Evolutionary conservation across 352 stramenopile genomes (phyloP).

Genomic region (Phytophthora melonis): DNA sequence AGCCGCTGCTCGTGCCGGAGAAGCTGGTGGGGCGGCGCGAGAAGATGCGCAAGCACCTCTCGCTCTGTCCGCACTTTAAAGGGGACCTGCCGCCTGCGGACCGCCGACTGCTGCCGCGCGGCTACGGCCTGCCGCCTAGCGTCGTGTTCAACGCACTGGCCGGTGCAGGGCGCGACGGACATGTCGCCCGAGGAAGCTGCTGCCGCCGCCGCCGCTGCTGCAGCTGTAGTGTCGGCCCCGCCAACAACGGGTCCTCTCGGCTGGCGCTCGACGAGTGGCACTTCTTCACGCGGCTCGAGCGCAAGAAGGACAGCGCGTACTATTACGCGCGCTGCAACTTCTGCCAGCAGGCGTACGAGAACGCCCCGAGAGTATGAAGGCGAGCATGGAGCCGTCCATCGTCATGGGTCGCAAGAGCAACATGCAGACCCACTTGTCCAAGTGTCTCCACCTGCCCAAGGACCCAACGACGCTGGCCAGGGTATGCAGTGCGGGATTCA

Average conservation of each 20-base stretch:
- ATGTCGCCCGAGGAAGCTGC: conserved; percentile 8
- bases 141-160: conserved; percentile 24
- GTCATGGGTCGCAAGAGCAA: conserved; percentile 84
- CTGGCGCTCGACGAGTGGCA: conserved; percentile 80
- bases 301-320: conserved; percentile 77
- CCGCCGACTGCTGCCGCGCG: conserved; percentile 34
- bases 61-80: conserved; percentile 69
- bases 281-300: conserved; percentile 81
- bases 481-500: conserved; percentile 14
- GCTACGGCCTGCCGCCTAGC: conserved; percentile 32
- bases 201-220: conserved; percentile 2
- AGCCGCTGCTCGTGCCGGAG: conserved; percentile 63
- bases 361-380: conserved; percentile 54
- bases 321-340: conserved; percentile 86
- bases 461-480: conserved; percentile 45
- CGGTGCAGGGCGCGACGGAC: neutral
- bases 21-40: conserved; percentile 78
- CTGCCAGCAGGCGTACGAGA: conserved; percentile 73
- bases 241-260: conserved; percentile 40
- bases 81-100: conserved; percentile 68
- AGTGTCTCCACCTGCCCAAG: conserved; percentile 77
- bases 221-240: neutral
- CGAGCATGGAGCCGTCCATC: conserved; percentile 60
- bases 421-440: conserved; percentile 87
- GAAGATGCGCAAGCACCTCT: conserved; percentile 83